Evolutionary conservation across 371 early-diverging fungal species (phyloP).

Genomic region (Actinomortierella wolfii): DNA sequence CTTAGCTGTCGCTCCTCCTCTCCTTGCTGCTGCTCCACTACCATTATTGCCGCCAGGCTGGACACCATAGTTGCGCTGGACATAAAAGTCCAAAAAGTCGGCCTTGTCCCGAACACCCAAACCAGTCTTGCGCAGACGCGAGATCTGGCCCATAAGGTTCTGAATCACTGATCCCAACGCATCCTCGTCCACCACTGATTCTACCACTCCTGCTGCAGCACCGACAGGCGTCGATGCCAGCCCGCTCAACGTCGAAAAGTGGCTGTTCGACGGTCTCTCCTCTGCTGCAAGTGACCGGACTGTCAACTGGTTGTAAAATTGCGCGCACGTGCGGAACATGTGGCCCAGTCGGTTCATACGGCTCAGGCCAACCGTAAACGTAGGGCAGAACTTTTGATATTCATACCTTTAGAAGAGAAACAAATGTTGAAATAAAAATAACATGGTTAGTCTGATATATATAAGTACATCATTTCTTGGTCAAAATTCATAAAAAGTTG

Average conservation of each 20-base stretch:
- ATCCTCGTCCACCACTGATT: conserved; percentile 51
- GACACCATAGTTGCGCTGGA: conserved; percentile 55
- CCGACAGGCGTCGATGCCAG: conserved; percentile 33
- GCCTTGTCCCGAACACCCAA: conserved; percentile 75
- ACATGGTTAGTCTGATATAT: background rate
- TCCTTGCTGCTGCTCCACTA: too few relatives aligned
- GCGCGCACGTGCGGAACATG: conserved; percentile 59
- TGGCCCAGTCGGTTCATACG: conserved; percentile 55
- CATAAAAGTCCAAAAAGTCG: conserved; percentile 80
- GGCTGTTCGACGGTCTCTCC: conserved; percentile 53
- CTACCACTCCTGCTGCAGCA: conserved; percentile 42
- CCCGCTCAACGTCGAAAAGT: conserved; percentile 27
- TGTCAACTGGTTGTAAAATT: conserved; percentile 63
- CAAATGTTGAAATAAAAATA: background rate
- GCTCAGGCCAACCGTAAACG: conserved; percentile 63
- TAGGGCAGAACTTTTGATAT: conserved; percentile 67
- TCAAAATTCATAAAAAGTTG: too few relatives aligned
- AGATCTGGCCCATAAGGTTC: conserved; percentile 64
- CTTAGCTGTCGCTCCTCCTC: too few relatives aligned
- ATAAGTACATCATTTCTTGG: background rate
- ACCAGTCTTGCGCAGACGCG: conserved; percentile 77
- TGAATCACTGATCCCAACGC: conserved; percentile 63
- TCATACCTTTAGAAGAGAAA: conserved; percentile 59
- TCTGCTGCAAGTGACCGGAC: conserved; percentile 58
- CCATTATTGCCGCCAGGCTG: too few relatives aligned